Evolutionary conservation across 768 basidiomycete genomes (phyloP).

Genomic region (Vishniacozyma victoriae): DNA sequence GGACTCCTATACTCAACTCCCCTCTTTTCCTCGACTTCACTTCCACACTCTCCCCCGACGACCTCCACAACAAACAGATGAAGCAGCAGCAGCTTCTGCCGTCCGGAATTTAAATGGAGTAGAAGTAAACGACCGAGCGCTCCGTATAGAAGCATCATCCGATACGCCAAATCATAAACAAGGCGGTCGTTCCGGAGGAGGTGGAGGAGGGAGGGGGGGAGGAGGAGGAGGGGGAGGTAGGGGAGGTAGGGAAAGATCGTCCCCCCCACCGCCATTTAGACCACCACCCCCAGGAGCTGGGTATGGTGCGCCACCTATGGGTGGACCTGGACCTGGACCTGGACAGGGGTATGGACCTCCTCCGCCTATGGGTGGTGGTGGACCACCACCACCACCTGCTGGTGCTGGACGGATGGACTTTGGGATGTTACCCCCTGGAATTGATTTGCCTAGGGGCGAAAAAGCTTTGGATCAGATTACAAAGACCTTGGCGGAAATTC

Average conservation of each 20-base stretch:
- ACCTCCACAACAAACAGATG: conserved; percentile 54
- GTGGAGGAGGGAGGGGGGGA: conserved; percentile 12
- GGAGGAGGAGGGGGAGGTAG: conserved; percentile 11
- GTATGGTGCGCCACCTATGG: not conserved
- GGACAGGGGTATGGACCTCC: not conserved
- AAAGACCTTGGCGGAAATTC: conserved; percentile 74
- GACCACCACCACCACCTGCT: conserved; percentile 3
- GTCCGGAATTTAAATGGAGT: conserved; percentile 91
- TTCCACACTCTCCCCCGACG: not conserved
- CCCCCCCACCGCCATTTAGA: not conserved
- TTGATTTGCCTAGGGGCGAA: conserved; percentile 64
- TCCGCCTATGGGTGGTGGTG: not conserved
- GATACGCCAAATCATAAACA: conserved; percentile 34
- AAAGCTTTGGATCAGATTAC: conserved; percentile 76
- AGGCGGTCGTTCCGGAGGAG: conserved; percentile 6
- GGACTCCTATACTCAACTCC: not conserved
- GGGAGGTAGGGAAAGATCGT: conserved; percentile 1
- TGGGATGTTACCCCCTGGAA: conserved; percentile 65
- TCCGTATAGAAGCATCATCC: conserved; percentile 73
- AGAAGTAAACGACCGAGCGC: conserved; percentile 83
- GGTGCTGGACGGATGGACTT: conserved; percentile 47
- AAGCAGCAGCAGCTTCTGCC: conserved; percentile 90
- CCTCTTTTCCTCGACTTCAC: not conserved
- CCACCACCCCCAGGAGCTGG: conserved; percentile 8
- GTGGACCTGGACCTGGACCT: not conserved